Percentiles rank a stretch among this genome's conserved stretches.
These are phyloP conservation scores for Aspergillus japonicus DNA, from an alignment of 2,329 filamentous ascomycete genomes.

Conservation along the genomic window DNA sequence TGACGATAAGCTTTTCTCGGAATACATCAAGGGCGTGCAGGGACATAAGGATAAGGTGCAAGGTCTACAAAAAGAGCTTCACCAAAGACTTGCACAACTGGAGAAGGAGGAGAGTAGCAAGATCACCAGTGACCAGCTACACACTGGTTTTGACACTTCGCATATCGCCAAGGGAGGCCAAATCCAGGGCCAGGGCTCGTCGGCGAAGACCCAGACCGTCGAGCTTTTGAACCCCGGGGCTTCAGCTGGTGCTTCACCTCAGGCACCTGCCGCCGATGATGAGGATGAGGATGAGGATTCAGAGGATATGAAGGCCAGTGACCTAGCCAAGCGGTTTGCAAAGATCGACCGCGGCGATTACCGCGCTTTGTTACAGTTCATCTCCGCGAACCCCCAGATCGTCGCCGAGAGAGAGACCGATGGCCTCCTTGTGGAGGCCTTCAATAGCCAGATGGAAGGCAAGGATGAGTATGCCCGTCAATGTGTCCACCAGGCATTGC, in stretches of 20 bases:
- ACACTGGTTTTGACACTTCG: constrained; percentile 87
- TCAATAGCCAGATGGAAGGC: constrained; percentile 78
- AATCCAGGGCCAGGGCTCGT: constrained; percentile 45
- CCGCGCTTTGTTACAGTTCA: constrained; percentile 69
- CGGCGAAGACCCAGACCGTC: constrained; percentile 47
- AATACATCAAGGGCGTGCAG: constrained; percentile 75
- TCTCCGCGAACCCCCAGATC: constrained; percentile 74
- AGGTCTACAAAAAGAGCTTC: constrained; percentile 72
- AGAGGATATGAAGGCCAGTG: constrained; percentile 71
- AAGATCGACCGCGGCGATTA: constrained; percentile 76
- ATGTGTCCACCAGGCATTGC: constrained; percentile 87
- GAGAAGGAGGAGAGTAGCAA: constrained; percentile 83
- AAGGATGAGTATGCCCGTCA: constrained; percentile 75
- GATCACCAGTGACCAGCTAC: constrained; percentile 88
- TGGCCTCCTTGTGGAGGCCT: constrained; percentile 84
- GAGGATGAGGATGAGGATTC: constrained; percentile 60
- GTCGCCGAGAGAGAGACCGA: constrained; percentile 85
- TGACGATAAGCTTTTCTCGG: constrained; percentile 67
- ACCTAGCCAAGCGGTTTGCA: constrained; percentile 76
- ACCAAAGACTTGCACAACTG: constrained; percentile 71
- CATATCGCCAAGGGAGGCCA: constrained; percentile 65
- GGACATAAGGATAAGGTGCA: constrained; percentile 75
- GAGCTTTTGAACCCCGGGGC: constrained; percentile 73
- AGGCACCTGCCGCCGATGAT: constrained; percentile 46
- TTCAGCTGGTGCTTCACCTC: constrained; percentile 41